Evolutionary conservation across 805 yeast species (phyloP), one percentile per base, ranked within the genome.

Genomic region (Candida tammaniensis): DNA sequence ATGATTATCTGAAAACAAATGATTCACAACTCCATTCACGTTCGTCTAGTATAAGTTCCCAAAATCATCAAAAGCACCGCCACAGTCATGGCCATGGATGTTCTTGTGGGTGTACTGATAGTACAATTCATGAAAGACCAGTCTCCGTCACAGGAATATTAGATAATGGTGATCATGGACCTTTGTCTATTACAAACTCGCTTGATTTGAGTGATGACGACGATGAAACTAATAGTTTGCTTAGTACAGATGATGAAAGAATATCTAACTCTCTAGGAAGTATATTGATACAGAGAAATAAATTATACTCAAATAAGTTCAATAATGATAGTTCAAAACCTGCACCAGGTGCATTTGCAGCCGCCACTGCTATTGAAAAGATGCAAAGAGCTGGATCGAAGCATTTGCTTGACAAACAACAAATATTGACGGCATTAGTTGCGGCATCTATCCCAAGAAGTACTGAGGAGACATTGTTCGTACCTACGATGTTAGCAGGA

Each of bases 371-470:
- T 1, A 57, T 77, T 31, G 76, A 77, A 13, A 78, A 81, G 20
- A 76, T 82, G 65, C 74, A 59, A 33, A 55, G 52, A 31, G 39
- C 37, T 12, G 49, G 38, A 11, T 52, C 52, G 24, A 51, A 52
- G 33, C 48, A 49, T 16, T 24, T 46, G 12, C 32, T 47, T 11
- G 57, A 55, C 20, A 64, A 64, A 31, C 66, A 59, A 38, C 67
- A 59, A 40, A 46, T 60, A 43, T 53, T 67, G 18, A 64, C 72
- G 1, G 48, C 58, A 0, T 48, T 67, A 31, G 87, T 83, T 4
- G 86, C 91, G 0, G 70, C 82, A 40, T 75, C 91, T 0, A 72
- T 82, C 7, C 93, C 91, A 5, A 64, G 93, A 51, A 74, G 84
- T 12, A 83, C 91, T 0, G 89, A 82, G 47, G 93, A 84, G 51